Evolutionary conservation across 768 basidiomycete species (phyloP), one percentile per base, ranked within the genome.

Genomic region (Aureoboletus auriporus): DNA sequence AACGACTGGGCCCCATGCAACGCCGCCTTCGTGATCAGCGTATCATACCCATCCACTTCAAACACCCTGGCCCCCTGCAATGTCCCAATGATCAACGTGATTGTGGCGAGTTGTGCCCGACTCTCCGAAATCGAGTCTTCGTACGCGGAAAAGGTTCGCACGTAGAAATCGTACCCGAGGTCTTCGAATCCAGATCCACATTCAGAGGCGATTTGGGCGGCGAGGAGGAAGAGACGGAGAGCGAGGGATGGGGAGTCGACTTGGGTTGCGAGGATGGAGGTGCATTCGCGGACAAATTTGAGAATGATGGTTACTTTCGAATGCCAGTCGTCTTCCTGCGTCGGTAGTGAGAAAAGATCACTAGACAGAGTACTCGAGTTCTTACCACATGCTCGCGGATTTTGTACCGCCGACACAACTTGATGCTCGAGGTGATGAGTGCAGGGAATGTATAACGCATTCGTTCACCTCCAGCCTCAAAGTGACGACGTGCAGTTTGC

Each of bases 371-470:
- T 13, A 20, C 27, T 27, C 30, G 33, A 6, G 29, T 27, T 66
- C 78, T 40, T 53, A 85, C 86, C 57, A 83, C 55, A 54, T 86
- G 79, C 64, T 93, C 87, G 45, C 83, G 76, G 51, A 80, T 81
- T 67, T 94, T 95, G 69, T 94, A 96, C 49, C 93, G 80, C 46
- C 93, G 77, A 57, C 94, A 95, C 11, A 98, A 78, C 63, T 93
- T 93, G 69, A 97, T 92, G 30, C 89, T 81, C 1, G 93, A 85
- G 0, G 93, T 92, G 58, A 98, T 96, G 16, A 99, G 76, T 0
- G 96, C 93, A 6, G 96, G 96, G 75, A 94, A 96, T 0, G 96
- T 98, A 68, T 86, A 97, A 4, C 93, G 82, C 80, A 98, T 98
- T 16, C 95, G 79, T 56, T 98, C 93, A 12, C 92, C 92, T 9